These are phyloP conservation scores for Terfezia boudieri DNA, from an alignment of 495 filamentous ascomycete species.

Conservation along the genomic window DNA sequence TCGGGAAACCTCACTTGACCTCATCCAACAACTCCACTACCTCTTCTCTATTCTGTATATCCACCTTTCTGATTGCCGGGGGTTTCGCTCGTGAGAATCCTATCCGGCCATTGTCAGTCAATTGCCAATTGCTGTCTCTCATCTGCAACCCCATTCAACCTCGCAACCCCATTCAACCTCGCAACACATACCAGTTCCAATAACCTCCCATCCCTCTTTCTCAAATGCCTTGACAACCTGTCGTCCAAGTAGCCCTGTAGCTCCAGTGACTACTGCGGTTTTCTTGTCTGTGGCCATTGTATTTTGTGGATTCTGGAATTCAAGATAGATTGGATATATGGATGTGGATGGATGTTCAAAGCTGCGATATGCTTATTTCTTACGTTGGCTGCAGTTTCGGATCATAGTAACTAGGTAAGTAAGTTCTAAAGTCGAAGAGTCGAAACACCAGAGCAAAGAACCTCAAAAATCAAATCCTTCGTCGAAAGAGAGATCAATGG, in stretches of 20 bases:
- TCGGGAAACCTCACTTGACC: background rate
- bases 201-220: conserved; percentile 42
- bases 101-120: background rate
- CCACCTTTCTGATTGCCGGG: conserved; percentile 49
- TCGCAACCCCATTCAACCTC: conserved; percentile 8
- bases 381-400: background rate
- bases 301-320: too few species aligned
- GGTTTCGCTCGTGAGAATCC: conserved; percentile 43
- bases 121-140: background rate
- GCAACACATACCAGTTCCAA: conserved; percentile 41
- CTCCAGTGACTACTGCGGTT: conserved; percentile 62
- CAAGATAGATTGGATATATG: too few species aligned
- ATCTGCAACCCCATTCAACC: conserved; percentile 13
- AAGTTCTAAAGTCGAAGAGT: too few species aligned
- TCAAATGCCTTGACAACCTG: conserved; percentile 59
- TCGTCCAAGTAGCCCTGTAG: conserved; percentile 62
- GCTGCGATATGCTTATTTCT: too few species aligned
- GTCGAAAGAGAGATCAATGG: too few species aligned
- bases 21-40: conserved; percentile 41
- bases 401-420: too few species aligned
- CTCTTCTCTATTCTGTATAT: conserved; percentile 38
- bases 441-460: too few species aligned
- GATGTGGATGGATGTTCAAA: too few species aligned
- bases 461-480: too few species aligned
- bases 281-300: conserved; percentile 10